Conservation (phyloP, 768 basidiomycete species). For the Suillus discolor region DNA sequence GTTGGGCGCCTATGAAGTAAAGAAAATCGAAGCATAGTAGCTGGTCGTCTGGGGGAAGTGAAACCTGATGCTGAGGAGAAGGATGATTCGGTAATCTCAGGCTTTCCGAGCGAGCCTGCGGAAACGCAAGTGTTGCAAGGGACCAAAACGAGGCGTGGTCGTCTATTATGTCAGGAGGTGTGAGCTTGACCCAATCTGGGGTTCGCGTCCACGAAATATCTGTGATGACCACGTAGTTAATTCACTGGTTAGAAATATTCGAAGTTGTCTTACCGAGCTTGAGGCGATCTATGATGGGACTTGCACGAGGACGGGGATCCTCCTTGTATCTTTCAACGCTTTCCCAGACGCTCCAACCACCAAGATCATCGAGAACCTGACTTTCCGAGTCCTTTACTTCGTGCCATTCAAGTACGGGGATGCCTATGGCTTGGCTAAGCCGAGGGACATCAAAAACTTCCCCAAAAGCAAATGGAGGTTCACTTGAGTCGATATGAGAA, state of each 20-base stretch:
- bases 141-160: slow-evolving; percentile 27
- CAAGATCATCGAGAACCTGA: slow-evolving; percentile 31
- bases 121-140: slow-evolving; percentile 26
- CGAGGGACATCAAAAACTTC: slow-evolving; percentile 63
- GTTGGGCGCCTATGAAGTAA: slow-evolving; percentile 35
- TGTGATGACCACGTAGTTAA: slow-evolving; percentile 41
- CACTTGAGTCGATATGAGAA: slow-evolving; percentile 52
- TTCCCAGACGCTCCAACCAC: slow-evolving; percentile 26
- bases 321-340: slow-evolving; percentile 17
- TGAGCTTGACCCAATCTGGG: slow-evolving; percentile 25
- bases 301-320: slow-evolving; percentile 18
- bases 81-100: slow-evolving; percentile 12
- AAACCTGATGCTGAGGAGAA: slow-evolving; percentile 21
- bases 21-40: slow-evolving; percentile 29
- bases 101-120: slow-evolving; percentile 16
- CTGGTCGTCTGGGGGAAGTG: slow-evolving; percentile 25
- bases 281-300: slow-evolving; percentile 3
- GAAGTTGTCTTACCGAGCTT: slow-evolving; percentile 13
- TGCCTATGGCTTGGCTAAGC: slow-evolving; percentile 44
- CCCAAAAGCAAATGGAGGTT: slow-evolving; percentile 56
- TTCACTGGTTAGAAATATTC: slow-evolving; percentile 26
- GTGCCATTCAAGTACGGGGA: slow-evolving; percentile 62
- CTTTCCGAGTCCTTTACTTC: slow-evolving; percentile 56
- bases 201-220: slow-evolving; percentile 30
- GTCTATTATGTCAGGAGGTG: slow-evolving; percentile 18